Evolutionary conservation across 495 filamentous ascomycete genomes (phyloP).

Genomic region (Astrocystis sublimbata): DNA sequence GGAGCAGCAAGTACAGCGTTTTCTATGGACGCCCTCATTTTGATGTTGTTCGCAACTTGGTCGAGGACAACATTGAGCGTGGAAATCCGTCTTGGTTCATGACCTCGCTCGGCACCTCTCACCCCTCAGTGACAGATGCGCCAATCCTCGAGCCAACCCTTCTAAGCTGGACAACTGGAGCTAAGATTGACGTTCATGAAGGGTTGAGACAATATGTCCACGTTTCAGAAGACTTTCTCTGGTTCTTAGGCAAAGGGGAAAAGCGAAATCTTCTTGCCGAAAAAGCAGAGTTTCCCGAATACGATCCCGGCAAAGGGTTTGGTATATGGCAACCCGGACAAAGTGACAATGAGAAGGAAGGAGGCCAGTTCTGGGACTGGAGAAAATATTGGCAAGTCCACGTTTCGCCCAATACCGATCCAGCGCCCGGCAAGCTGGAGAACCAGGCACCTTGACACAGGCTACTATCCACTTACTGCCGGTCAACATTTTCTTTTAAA

Average conservation of each 20-base stretch:
- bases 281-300: conserved; percentile 42
- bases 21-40: conserved; percentile 57
- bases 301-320: conserved; percentile 35
- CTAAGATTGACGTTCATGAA: conserved; percentile 43
- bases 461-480: neutral
- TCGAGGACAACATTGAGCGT: conserved; percentile 36
- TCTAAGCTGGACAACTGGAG: conserved; percentile 50
- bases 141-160: conserved; percentile 52
- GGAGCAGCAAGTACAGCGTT: conserved; percentile 45
- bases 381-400: conserved; percentile 45
- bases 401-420: conserved; percentile 28
- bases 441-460: neutral
- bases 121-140: conserved; percentile 56
- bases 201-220: conserved; percentile 48
- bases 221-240: conserved; percentile 46
- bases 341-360: conserved; percentile 27
- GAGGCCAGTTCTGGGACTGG: conserved; percentile 38
- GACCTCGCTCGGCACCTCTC: conserved; percentile 51
- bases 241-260: conserved; percentile 38
- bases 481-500: neutral
- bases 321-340: conserved; percentile 42
- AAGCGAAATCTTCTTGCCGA: conserved; percentile 36
- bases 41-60: conserved; percentile 49
- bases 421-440: neutral
- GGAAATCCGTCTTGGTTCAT: conserved; percentile 52